Evolutionary conservation across 495 filamentous ascomycete genomes (phyloP), one percentile per base, ranked within the genome.

Genomic region (Penicillium cinerascens): DNA sequence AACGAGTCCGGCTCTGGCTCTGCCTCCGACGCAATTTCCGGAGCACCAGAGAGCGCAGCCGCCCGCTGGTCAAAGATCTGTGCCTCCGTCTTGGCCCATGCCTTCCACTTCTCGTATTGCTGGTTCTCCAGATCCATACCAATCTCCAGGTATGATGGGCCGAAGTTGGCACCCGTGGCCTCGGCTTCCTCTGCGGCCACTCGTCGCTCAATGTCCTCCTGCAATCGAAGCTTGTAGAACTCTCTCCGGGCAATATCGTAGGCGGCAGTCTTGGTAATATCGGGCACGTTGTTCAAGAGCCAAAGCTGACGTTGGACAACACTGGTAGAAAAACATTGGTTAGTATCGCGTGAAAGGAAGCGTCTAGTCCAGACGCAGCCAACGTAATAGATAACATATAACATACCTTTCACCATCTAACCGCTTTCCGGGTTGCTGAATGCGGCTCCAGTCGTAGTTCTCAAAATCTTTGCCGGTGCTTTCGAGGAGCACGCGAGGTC

Each of bases 281-380:
- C 73, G 2, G 78, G 76, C 2, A 76, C 59, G 55, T 87, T 81
- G 52, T 90, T 73, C 70, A 91, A 83, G 50, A 96, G 79, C 82
- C 84, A 95, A 39, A 93, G 66, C 65, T 96, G 91, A 46, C 92
- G 86, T 70, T 97, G 93, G 42, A 97, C 82, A 52, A 98, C 95
- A 74, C 93, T 98, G 44, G 10, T 18, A 21, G 18, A 15, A 15
- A n/a, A 16, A 22, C 55, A 16, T 5, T 18, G 8, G 37, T 74
- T 57, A 73, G 61, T 49, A 33, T 33, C 10, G 29, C 47, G 27
- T 5, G 25, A n/a, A 13, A 4, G 6, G 42, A 13, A 18, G 22
- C 37, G 21, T 13, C 25, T 8, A 11, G 20, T 8, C 29, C 26
- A 42, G 16, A 18, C 25, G 44, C 3, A 21, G 20, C n/a, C 4